phyloP scores from a whole-genome alignment of 2,329 filamentous ascomycete genomes.

The Xylariaceae sp. region DNA sequence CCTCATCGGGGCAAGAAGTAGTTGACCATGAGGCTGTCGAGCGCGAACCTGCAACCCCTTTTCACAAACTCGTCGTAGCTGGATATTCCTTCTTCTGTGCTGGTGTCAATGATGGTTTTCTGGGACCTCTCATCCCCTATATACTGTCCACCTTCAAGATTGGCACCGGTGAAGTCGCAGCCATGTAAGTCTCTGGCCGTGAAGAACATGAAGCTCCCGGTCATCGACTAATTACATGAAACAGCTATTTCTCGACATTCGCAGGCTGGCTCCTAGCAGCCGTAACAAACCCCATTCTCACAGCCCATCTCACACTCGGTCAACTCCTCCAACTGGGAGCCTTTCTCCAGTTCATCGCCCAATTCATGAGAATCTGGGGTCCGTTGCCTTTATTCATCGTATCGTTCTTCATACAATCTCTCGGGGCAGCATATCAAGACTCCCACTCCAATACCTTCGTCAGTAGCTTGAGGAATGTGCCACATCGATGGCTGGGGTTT shows the following conservation, averaged over 20 bases:
- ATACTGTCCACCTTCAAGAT: constrained; percentile 54
- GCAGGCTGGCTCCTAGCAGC: constrained; percentile 59
- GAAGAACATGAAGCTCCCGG: too few relatives aligned
- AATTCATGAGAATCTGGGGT: constrained; percentile 54
- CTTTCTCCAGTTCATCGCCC: constrained; percentile 50
- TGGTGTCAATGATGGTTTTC: constrained; percentile 62
- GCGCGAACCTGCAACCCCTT: constrained; percentile 23
- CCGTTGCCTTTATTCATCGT: constrained; percentile 56
- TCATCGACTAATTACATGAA: not conserved
- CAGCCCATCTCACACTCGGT: constrained; percentile 52
- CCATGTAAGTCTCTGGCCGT: constrained; percentile 22
- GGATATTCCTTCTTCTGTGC: constrained; percentile 65
- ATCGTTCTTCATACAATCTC: constrained; percentile 56
- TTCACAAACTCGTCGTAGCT: constrained; percentile 51
- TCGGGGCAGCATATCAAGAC: constrained; percentile 64
- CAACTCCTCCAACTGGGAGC: constrained; percentile 57
- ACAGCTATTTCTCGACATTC: constrained; percentile 55
- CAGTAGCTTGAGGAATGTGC: constrained; percentile 43
- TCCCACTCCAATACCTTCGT: constrained; percentile 63
- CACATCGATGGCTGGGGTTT: constrained; percentile 60
- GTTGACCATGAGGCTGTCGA: constrained; percentile 14
- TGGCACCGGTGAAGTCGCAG: constrained; percentile 30
- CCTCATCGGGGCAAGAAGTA: constrained; percentile 12
- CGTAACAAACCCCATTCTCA: constrained; percentile 52
- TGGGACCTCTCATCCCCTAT: constrained; percentile 63